phyloP scores from a whole-genome alignment of 2,329 filamentous ascomycete genomes.

The Neophaeococcomyces mojaviensis region DNA sequence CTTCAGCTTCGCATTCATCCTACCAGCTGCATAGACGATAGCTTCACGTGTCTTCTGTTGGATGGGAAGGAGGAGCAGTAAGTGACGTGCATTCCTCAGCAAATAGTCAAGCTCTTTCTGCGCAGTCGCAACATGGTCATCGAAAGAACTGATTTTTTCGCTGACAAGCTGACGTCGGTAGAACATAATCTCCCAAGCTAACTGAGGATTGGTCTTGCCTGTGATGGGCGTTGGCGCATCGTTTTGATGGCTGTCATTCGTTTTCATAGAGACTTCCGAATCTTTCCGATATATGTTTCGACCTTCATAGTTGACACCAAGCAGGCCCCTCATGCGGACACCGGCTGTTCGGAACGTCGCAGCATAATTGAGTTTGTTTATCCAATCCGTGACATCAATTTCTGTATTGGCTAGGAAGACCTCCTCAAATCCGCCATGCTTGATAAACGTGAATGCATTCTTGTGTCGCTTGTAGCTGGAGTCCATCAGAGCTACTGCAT shows the following conservation, averaged over 20 bases:
- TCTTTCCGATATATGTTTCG: constrained; percentile 64
- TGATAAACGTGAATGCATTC: constrained; percentile 84
- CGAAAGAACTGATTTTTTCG: constrained; percentile 73
- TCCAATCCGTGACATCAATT: constrained; percentile 89
- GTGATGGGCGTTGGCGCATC: constrained; percentile 10
- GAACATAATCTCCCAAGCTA: constrained; percentile 76
- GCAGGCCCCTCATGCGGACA: constrained; percentile 79
- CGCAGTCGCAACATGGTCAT: constrained; percentile 64
- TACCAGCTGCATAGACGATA: constrained; percentile 73
- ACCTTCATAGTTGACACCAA: constrained; percentile 77
- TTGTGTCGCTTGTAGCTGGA: constrained; percentile 86
- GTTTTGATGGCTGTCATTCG: constrained; percentile 50
- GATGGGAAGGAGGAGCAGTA: constrained; percentile 82
- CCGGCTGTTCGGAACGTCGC: constrained; percentile 88
- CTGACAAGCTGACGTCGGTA: constrained; percentile 77
- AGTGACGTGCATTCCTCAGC: constrained; percentile 79
- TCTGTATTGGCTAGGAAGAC: constrained; percentile 86
- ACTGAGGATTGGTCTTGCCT: constrained; percentile 67
- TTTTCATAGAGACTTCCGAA: constrained; percentile 45
- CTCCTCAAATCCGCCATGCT: constrained; percentile 80
- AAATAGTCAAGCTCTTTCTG: constrained; percentile 76
- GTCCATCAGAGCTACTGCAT: constrained; percentile 82
- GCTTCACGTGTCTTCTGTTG: constrained; percentile 83
- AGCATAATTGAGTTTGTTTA: constrained; percentile 92
- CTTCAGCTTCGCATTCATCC: constrained; percentile 79